These are phyloP conservation scores for Plasmodium sp. DNA, from an alignment of 169 alveolate species.

Conservation along the genomic window DNA sequence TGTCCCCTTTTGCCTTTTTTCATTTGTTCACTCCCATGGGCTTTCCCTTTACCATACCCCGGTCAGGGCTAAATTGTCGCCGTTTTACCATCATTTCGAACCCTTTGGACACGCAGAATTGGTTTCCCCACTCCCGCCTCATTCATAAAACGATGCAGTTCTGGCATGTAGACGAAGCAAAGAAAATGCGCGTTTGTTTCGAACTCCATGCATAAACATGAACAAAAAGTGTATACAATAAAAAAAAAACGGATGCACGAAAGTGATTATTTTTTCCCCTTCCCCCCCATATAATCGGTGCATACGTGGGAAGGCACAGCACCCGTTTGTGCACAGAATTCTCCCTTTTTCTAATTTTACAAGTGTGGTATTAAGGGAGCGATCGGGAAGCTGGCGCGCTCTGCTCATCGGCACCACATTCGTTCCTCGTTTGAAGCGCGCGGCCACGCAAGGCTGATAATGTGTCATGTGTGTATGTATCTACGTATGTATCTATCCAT, in stretches of 20 bases:
- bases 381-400: neutral
- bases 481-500: too few species aligned
- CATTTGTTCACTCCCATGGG: neutral
- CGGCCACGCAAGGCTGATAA: neutral
- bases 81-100: neutral
- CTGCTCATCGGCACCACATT: neutral
- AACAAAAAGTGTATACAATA: neutral
- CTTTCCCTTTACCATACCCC: neutral
- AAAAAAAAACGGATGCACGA: neutral
- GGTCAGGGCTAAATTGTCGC: neutral
- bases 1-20: neutral
- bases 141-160: neutral
- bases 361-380: neutral
- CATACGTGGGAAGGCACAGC: neutral
- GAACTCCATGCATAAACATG: neutral
- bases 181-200: neutral
- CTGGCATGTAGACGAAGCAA: neutral
- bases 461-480: neutral
- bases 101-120: neutral
- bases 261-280: neutral
- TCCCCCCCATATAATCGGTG: neutral
- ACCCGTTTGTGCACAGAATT: neutral
- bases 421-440: neutral
- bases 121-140: neutral
- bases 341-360: neutral